Evolutionary conservation across 176 grass and related monocot genomes (phyloP), one percentile per base, ranked within the genome.

Genomic region (Ensete ventricosum): DNA sequence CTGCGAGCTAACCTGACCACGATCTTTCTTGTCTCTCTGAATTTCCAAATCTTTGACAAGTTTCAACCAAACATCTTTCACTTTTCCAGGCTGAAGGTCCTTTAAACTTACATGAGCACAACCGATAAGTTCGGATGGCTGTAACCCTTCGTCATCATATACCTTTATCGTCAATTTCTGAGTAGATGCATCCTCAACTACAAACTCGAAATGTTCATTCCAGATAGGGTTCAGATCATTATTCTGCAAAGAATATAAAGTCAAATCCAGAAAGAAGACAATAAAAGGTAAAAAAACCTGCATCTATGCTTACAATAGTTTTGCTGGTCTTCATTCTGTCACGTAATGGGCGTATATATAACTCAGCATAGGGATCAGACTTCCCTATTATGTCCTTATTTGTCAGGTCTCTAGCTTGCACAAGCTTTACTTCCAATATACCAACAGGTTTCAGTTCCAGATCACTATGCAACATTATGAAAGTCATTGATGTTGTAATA

Each of bases 171-270:
- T 98, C 82, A 98, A 55, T 69, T 79, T 81, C 55, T 98, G 94
- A 48, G 94, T 98, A 71, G 94, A 89, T n/a, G 87, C 62, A 76
- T 98, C 94, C 80, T 98, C 94, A 10, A 98, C 94, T 82, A 87
- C 78, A 75, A 98, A 91, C 85, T 98, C 94, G 1, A 91, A 98
- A 74, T 90, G 90, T 69, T 98, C 90, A 54, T 98, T 98, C 94
- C 94, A 98, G 64, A 98, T 93, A 20, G 94, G 94, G 53, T 98
- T 93, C 80, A 98, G 82, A 85, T 98, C 94, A 85, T 98, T 98
- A 60, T 93, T 93, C 94, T 93, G 85, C 55, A 83, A 50, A 55
- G 80, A 54, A 76, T 76, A 73, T 68, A 82, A 82, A 23, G 51
- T 85, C 72, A 90, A 69, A 55, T 84, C 23, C 67, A 23, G 43